These are phyloP conservation scores for Penicillium sclerotigenum DNA, from an alignment of 2,329 filamentous ascomycete genomes.

Conservation along the genomic window DNA sequence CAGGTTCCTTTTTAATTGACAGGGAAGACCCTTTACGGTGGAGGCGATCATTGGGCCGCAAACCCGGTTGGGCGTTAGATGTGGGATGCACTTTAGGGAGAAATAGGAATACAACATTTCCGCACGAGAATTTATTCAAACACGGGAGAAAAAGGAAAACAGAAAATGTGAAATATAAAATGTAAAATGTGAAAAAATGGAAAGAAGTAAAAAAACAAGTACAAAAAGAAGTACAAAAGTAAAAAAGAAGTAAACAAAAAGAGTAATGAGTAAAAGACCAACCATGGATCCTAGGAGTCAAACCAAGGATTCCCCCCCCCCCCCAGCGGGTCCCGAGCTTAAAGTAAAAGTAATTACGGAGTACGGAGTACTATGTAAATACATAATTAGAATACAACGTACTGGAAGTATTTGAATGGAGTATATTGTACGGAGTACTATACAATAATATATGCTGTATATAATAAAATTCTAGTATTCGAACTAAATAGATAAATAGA, in stretches of 20 bases:
- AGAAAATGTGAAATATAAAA: not conserved
- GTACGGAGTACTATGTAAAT: too few relatives aligned
- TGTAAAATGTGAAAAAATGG: not conserved
- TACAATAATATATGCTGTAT: too few relatives aligned
- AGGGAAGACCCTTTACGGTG: conserved; percentile 9
- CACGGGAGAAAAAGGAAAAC: not conserved
- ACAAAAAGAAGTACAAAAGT: not conserved
- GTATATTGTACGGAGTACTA: not conserved
- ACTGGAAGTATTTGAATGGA: not conserved
- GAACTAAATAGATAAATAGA: not conserved
- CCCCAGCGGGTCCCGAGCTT: conserved; percentile 20
- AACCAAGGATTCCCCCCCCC: conserved; percentile 13
- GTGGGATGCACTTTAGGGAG: not conserved
- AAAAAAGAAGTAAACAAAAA: not conserved
- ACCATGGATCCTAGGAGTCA: conserved; percentile 5
- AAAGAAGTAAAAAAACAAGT: not conserved
- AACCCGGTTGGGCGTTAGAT: conserved; percentile 17
- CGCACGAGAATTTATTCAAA: not conserved
- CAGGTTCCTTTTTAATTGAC: not conserved
- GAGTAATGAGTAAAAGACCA: not conserved
- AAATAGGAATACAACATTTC: conserved; percentile 5
- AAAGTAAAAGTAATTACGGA: too few relatives aligned
- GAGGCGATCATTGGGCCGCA: conserved; percentile 27
- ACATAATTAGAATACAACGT: not conserved
- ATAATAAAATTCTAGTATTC: not conserved